Evolutionary conservation across 257 asterid genomes (phyloP).

Genomic region (Scutellaria baicalensis): DNA sequence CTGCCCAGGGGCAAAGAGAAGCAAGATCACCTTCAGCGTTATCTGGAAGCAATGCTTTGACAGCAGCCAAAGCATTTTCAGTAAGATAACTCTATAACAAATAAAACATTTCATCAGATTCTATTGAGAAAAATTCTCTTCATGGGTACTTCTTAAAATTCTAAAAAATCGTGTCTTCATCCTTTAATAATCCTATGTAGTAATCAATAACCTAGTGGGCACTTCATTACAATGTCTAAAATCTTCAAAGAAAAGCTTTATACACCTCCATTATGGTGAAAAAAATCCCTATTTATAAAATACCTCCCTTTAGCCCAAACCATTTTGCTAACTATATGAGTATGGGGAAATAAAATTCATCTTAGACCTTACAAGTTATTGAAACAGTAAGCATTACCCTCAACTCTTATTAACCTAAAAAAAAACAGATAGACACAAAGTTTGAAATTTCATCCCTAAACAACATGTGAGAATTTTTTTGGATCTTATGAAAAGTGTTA

Average conservation of each 20-base stretch:
- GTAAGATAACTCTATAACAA: constrained; percentile 56
- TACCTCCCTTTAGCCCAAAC: no score
- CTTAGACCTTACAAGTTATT: not conserved
- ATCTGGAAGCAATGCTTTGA: constrained; percentile 74
- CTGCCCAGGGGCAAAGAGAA: constrained; percentile 84
- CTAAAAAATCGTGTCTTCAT: not conserved
- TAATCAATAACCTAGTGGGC: not conserved
- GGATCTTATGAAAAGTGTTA: no score
- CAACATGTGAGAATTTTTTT: no score
- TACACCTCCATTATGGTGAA: not conserved
- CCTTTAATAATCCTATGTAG: not conserved
- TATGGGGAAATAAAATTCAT: no score
- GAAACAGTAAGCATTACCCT: no score
- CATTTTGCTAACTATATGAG: no score
- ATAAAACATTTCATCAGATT: constrained; percentile 15
- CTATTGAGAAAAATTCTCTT: not conserved
- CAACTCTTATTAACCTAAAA: no score
- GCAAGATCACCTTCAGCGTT: constrained; percentile 88
- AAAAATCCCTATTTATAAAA: not conserved
- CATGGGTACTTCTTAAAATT: not conserved
- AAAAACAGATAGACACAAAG: no score
- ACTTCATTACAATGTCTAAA: not conserved
- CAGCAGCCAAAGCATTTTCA: constrained; percentile 53
- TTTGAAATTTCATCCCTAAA: no score
- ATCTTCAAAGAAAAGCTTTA: not conserved